Evolutionary conservation across 2,329 filamentous ascomycete genomes (phyloP).

Genomic region (Cladosporium sp.): DNA sequence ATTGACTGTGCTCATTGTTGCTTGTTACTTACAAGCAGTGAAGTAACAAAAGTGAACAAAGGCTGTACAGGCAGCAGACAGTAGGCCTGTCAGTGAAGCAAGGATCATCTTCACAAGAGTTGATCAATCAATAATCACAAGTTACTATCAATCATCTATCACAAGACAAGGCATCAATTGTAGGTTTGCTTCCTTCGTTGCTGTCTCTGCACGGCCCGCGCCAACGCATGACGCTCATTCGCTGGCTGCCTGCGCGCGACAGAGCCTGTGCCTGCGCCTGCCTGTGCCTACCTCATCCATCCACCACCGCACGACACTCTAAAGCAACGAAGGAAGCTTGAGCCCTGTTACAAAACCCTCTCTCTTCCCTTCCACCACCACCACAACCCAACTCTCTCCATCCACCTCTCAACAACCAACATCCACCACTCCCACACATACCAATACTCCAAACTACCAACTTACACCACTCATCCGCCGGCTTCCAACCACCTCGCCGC

Average conservation of each 20-base stretch:
- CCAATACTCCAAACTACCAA: constrained; percentile 8
- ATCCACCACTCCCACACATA: constrained; percentile 5
- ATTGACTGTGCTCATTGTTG: too few relatives aligned
- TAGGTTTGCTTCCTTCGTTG: background rate
- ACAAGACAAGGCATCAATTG: background rate
- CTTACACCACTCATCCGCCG: background rate
- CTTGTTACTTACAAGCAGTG: too few relatives aligned
- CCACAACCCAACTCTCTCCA: constrained; percentile 6
- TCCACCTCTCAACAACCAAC: constrained; percentile 12
- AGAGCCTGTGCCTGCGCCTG: too few relatives aligned
- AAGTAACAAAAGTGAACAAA: too few relatives aligned
- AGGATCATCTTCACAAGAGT: too few relatives aligned
- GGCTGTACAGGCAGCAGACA: too few relatives aligned
- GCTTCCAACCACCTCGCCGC: background rate
- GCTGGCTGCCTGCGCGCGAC: too few relatives aligned
- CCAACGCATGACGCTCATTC: too few relatives aligned
- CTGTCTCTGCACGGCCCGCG: background rate
- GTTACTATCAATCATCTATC: too few relatives aligned
- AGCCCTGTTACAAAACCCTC: background rate
- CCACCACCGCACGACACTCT: background rate
- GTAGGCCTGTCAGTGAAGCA: too few relatives aligned
- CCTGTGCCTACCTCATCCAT: background rate
- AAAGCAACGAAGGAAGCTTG: background rate
- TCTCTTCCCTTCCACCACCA: constrained; percentile 7
- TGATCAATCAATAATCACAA: too few relatives aligned